Percentiles rank a stretch among this genome's conserved stretches.
Evolutionary conservation across 2,329 filamentous ascomycete genomes (phyloP).

Genomic region (Xylariaceae sp.): DNA sequence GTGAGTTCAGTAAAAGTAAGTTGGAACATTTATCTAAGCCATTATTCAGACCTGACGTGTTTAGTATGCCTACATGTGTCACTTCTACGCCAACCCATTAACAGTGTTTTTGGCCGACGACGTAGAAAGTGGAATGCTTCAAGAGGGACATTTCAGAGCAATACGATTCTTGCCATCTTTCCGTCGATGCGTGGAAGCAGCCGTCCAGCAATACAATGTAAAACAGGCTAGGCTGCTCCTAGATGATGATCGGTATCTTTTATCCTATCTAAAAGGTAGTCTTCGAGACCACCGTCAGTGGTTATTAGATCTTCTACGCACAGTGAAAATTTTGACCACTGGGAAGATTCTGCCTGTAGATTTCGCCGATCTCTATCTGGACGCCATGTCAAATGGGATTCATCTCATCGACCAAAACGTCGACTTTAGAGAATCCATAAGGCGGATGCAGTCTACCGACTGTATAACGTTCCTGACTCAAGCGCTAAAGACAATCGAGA

Average conservation of each 20-base stretch:
- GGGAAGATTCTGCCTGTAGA: conserved; percentile 33
- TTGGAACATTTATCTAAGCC: background rate
- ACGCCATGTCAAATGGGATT: conserved; percentile 61
- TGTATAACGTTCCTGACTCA: conserved; percentile 46
- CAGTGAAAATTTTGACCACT: conserved; percentile 50
- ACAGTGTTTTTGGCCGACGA: conserved; percentile 60
- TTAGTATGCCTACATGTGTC: conserved; percentile 82
- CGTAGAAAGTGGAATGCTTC: conserved; percentile 44
- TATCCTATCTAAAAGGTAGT: conserved; percentile 41
- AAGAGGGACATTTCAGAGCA: conserved; percentile 66
- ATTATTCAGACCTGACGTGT: conserved; percentile 26
- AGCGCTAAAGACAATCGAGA: conserved; percentile 42
- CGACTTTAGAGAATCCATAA: conserved; percentile 59
- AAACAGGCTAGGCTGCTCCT: conserved; percentile 56
- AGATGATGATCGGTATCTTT: conserved; percentile 60
- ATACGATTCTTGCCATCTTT: conserved; percentile 73
- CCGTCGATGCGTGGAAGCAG: conserved; percentile 53
- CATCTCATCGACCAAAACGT: conserved; percentile 51
- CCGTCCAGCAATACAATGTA: conserved; percentile 47
- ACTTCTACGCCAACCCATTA: conserved; percentile 78
- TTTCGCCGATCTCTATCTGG: conserved; percentile 63
- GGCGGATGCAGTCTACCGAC: conserved; percentile 60
- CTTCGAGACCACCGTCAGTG: conserved; percentile 41
- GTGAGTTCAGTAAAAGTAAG: conserved; percentile 68
- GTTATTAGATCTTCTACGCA: conserved; percentile 49